Evolutionary conservation across 495 filamentous ascomycete genomes (phyloP), one percentile per base, ranked within the genome.

Genomic region (Delitschia confertaspora): DNA sequence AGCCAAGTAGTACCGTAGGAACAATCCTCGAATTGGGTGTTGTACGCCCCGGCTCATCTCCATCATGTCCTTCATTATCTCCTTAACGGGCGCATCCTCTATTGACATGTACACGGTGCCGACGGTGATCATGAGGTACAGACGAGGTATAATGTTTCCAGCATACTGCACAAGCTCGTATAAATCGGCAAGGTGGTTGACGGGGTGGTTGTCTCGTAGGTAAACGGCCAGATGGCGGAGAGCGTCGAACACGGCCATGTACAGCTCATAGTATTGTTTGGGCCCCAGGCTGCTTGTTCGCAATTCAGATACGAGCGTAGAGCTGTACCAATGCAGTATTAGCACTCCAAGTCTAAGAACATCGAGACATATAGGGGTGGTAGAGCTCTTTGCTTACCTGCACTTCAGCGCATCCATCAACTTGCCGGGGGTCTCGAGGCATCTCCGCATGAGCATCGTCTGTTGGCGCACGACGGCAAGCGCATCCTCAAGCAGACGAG

Each of bases 11-110:
- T 96, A 98, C 60, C 91, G 77, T 49, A 98, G 66, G 63, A 98
- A 98, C 27, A 98, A 69, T 2, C 91, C 91, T 34, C 91, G 82
- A 35, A 95, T 85, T 2, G 91, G 91, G 59, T 98, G 93, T 58
- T 98, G 91, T 21, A 98, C 86, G 34, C 91, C 91, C 49, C 91
- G 76, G 64, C 85, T 95, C 91, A 98, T 98, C 67, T 98, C 91
- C 91, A 98, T 98, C 91, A 98, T 98, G 60, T 98, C 91, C 65
- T 98, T 98, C 91, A 98, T 98, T 42, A 98, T 88, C 68, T 98
- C 91, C 67, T 98, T 98, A 49, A 98, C 89, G 3, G 91, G 91
- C 33, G 91, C 93, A 76, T 95, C 91, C 60, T 91, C 84, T 53
- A 98, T 89, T 7, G 85, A 80, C 91, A 98, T 98, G 67, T 98